Percentiles rank a stretch among this genome's conserved stretches.
phyloP scores from a whole-genome alignment of 129 eudicot genomes.

The Rutidosis leptorrhynchoides region DNA sequence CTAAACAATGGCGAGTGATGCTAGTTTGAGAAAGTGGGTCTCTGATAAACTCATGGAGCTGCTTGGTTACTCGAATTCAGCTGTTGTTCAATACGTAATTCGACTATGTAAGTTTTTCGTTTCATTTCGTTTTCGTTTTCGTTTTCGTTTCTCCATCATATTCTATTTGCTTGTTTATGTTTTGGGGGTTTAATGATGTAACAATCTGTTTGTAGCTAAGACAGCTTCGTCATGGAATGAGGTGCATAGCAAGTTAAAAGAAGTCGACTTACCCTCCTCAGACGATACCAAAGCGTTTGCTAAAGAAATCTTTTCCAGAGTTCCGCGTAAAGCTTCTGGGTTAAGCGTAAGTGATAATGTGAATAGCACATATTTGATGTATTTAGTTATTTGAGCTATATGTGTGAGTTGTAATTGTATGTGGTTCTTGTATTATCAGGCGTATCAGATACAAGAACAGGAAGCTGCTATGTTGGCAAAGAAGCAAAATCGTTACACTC shows the following conservation, averaged over 20 bases:
- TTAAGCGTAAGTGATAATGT: slow-evolving; percentile 71
- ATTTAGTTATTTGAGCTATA: no score
- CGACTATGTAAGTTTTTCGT: slow-evolving; percentile 60
- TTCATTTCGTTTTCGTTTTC: no score
- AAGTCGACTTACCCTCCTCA: slow-evolving; percentile 54
- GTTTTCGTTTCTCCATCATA: background rate
- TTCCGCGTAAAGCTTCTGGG: slow-evolving; percentile 55
- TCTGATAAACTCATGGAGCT: slow-evolving; percentile 78
- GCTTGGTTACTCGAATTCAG: slow-evolving; percentile 74
- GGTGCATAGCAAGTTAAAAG: slow-evolving; percentile 47
- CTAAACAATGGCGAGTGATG: no score
- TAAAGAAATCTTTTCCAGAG: slow-evolving; percentile 55
- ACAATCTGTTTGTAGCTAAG: slow-evolving; percentile 63
- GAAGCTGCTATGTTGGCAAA: slow-evolving; percentile 77
- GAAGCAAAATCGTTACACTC: slow-evolving; percentile 70
- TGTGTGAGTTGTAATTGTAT: no score
- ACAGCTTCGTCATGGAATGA: slow-evolving; percentile 73
- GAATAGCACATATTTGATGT: no score
- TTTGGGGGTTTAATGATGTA: background rate
- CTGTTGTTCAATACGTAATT: slow-evolving; percentile 74
- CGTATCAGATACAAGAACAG: slow-evolving; percentile 70
- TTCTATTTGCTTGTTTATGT: background rate
- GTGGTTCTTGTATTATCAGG: slow-evolving; percentile 34
- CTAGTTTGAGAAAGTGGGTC: slow-evolving; percentile 92
- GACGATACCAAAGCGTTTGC: slow-evolving; percentile 60